These are phyloP conservation scores for Microascus cirrosus DNA, from an alignment of 2,329 filamentous ascomycete genomes.

Conservation along the genomic window DNA sequence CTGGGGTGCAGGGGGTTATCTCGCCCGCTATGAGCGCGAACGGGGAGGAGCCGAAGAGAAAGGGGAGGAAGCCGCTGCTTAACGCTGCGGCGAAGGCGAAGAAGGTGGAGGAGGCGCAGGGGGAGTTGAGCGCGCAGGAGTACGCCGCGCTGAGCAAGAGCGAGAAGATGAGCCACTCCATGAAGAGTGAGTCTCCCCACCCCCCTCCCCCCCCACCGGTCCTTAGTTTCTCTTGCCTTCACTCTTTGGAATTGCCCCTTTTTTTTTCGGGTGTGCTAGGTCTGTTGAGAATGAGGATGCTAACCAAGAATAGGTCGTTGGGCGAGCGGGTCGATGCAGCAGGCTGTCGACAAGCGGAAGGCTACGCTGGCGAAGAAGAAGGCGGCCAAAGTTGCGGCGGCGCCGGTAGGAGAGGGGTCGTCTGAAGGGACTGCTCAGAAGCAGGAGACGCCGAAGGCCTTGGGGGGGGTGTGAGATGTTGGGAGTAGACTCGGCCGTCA, in stretches of 20 bases:
- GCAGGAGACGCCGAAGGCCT: not conserved
- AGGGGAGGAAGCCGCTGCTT: not conserved
- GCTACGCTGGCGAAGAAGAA: conserved; percentile 50
- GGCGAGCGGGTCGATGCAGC: conserved; percentile 49
- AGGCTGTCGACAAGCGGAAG: conserved; percentile 49
- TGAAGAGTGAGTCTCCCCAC: conserved; percentile 46
- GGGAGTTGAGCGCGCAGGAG: conserved; percentile 27
- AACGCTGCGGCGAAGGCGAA: not conserved
- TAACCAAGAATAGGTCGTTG: conserved; percentile 33
- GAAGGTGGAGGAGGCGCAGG: conserved; percentile 1
- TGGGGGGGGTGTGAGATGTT: not conserved
- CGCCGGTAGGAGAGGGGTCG: not conserved
- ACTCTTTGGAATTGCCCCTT: conserved; percentile 12
- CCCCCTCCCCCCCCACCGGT: too few relatives aligned
- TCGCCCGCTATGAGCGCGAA: not conserved
- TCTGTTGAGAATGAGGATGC: not conserved
- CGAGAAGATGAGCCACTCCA: conserved; percentile 55
- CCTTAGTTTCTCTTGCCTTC: too few relatives aligned
- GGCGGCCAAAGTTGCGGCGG: conserved; percentile 28
- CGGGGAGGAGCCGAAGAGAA: not conserved
- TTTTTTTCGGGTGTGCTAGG: too few relatives aligned
- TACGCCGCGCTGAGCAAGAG: conserved; percentile 53
- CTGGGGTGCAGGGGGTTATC: not conserved
- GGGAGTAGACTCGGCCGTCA: not conserved
- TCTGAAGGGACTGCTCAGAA: not conserved